phyloP scores from a whole-genome alignment of 768 basidiomycete species.

The Lactifluus subvellereus region DNA sequence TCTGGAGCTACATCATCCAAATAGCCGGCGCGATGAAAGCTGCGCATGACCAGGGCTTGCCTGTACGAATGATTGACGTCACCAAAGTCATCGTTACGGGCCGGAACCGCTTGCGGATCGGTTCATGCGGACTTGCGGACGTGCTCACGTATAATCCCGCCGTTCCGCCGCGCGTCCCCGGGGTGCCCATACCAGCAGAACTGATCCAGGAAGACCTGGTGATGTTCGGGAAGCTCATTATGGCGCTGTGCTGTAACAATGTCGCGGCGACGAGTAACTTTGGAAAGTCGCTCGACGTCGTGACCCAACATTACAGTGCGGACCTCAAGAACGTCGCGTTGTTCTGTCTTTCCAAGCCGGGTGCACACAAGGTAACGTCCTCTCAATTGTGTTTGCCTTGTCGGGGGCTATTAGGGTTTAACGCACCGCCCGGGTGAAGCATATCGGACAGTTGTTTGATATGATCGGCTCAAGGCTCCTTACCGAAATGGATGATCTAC shows the following conservation, averaged over 20 bases:
- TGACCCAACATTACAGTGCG: slow-evolving; percentile 65
- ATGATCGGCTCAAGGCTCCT: slow-evolving; percentile 66
- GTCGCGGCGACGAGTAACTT: slow-evolving; percentile 54
- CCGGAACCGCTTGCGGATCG: slow-evolving; percentile 83
- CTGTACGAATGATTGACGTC: slow-evolving; percentile 76
- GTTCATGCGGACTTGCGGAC: slow-evolving; percentile 83
- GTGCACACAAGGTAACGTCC: slow-evolving; percentile 52
- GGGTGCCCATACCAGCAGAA: slow-evolving; percentile 30
- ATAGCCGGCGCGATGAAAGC: slow-evolving; percentile 81
- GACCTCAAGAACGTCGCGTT: slow-evolving; percentile 79
- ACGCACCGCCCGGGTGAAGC: slow-evolving; percentile 37
- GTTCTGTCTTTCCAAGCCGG: slow-evolving; percentile 70
- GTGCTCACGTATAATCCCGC: slow-evolving; percentile 68
- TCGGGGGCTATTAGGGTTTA: background rate
- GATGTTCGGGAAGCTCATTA: slow-evolving; percentile 79
- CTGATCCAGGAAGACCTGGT: slow-evolving; percentile 82
- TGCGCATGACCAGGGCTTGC: slow-evolving; percentile 75
- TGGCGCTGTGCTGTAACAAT: slow-evolving; percentile 71
- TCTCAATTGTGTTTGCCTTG: slow-evolving; percentile 8
- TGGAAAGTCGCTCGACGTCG: slow-evolving; percentile 65
- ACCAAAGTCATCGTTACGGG: slow-evolving; percentile 86
- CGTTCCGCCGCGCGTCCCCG: slow-evolving; percentile 2
- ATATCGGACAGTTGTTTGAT: slow-evolving; percentile 72
- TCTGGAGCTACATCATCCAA: slow-evolving; percentile 94
- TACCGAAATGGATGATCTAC: slow-evolving; percentile 80